These are phyloP conservation scores for Prunus armeniaca DNA, from an alignment of 306 rosid genomes.

Conservation along the genomic window DNA sequence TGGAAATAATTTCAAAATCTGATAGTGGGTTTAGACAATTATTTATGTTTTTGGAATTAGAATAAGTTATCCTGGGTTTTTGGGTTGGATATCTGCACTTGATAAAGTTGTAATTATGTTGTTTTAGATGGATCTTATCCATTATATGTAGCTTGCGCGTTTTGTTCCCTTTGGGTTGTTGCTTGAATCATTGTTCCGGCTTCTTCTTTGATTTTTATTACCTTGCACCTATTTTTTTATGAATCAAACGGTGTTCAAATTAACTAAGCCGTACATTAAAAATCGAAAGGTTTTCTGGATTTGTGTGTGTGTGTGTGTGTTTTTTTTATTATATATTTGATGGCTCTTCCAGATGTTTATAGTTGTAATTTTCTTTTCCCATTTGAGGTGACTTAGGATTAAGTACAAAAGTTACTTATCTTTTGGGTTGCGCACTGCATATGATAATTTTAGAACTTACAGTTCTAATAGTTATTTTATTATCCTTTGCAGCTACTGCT, in stretches of 20 bases:
- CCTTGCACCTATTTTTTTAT: not conserved
- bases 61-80: not conserved
- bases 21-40: not conserved
- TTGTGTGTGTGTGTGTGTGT: not conserved
- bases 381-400: not conserved
- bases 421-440: not conserved
- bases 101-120: not conserved
- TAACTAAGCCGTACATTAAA: not conserved
- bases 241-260: not conserved
- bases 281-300: too few relatives aligned
- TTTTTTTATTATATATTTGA: not conserved
- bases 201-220: not conserved
- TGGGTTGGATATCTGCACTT: not conserved
- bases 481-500: conserved; percentile 52
- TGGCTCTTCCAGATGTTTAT: not conserved
- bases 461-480: not conserved
- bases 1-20: not conserved
- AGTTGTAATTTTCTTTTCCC: not conserved
- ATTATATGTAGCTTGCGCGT: not conserved
- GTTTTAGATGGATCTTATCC: not conserved
- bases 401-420: not conserved
- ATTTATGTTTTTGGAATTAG: not conserved
- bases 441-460: not conserved
- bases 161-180: not conserved
- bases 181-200: not conserved